These are phyloP conservation scores for Cytospora paraplurivora DNA, from an alignment of 2,329 filamentous ascomycete genomes.

Conservation along the genomic window DNA sequence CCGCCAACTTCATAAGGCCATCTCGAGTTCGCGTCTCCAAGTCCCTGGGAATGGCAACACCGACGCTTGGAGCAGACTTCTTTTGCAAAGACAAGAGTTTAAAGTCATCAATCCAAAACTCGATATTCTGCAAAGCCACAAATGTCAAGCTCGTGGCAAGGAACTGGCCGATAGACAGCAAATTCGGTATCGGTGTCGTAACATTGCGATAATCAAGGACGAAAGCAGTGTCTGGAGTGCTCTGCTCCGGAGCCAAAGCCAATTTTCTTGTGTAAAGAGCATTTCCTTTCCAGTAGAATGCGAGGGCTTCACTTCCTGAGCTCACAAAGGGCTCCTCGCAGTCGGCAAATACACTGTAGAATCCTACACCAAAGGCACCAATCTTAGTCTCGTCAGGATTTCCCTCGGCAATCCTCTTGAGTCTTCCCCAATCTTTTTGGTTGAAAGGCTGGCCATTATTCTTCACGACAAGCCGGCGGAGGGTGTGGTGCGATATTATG, in stretches of 20 bases:
- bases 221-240: slow-evolving; percentile 79
- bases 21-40: slow-evolving; percentile 83
- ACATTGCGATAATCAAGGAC: slow-evolving; percentile 90
- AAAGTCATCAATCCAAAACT: slow-evolving; percentile 89
- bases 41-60: slow-evolving; percentile 73
- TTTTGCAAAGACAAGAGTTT: slow-evolving; percentile 78
- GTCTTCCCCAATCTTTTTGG: slow-evolving; percentile 85
- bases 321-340: slow-evolving; percentile 98
- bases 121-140: slow-evolving; percentile 83
- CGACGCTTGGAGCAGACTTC: slow-evolving; percentile 77
- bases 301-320: slow-evolving; percentile 90
- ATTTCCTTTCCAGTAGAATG: slow-evolving; percentile 99
- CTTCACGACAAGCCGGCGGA: slow-evolving; percentile 84
- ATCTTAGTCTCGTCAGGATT: slow-evolving; percentile 99
- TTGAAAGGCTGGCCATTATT: slow-evolving; percentile 91
- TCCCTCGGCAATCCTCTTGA: slow-evolving; percentile 98
- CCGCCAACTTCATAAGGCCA: slow-evolving; percentile 80
- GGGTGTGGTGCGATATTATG: slow-evolving; percentile 78
- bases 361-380: slow-evolving; percentile 95
- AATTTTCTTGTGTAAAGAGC: slow-evolving; percentile 89
- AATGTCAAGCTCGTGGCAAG: slow-evolving; percentile 94
- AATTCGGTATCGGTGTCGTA: slow-evolving; percentile 81
- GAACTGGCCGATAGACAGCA: slow-evolving; percentile 88
- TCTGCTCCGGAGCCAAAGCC: slow-evolving; percentile 67
- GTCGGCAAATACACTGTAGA: slow-evolving; percentile 98